Base-by-base conservation (phyloP, 495 filamentous ascomycete genomes). In the Xylaria intraflava region DNA sequence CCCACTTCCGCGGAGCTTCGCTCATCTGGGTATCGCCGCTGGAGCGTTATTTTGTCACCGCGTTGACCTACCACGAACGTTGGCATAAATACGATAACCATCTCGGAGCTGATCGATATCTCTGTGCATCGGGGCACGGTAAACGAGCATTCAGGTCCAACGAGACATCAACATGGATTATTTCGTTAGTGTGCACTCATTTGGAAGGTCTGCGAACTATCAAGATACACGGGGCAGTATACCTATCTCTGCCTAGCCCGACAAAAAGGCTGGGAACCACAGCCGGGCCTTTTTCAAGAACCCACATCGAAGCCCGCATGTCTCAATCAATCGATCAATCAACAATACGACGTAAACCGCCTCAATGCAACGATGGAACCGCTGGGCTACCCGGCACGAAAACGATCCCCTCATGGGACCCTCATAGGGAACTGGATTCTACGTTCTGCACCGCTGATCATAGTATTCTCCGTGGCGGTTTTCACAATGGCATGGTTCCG, bases 311-410 rank as follows among this genome's bases (percentile, higher is more conserved):
- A 26, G 29, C 26, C 33, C 47, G 27, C 38, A 36, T 39, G 33
- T n/a, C 22, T 7, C 14, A 30, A 38, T 10, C 23, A 30, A 39
- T 36, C 2, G 17, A 38, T 19, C 2, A 17, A 38, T 17, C 17
- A 38, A 17, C 17, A 38, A 38, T 38, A 38, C 35, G 1, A 17
- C 35, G 1, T 38, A 46, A 38, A 46, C 19, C 20, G 30, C 36
- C 19, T 24, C 52, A 29, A 43, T 55, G 52, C 38, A 6, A 55
- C 52, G 1, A 29, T 41, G 19, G 36, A 49, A 45, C 20, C 52
- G 44, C 23, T 36, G 36, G 45, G 52, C 19, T 14, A 42, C 24
- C 14, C 8, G 35, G n/a, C 14, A 38, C n/a, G n/a, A 16, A 5
- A 38, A 17, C 35, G 11, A 38, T 4, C 14, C 35, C 35, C 35